A percentile compares a stretch with the other conserved stretches of the same genome.
phyloP scores from a whole-genome alignment of 2,329 filamentous ascomycete species.

The Byssoonygena ceratinophila region DNA sequence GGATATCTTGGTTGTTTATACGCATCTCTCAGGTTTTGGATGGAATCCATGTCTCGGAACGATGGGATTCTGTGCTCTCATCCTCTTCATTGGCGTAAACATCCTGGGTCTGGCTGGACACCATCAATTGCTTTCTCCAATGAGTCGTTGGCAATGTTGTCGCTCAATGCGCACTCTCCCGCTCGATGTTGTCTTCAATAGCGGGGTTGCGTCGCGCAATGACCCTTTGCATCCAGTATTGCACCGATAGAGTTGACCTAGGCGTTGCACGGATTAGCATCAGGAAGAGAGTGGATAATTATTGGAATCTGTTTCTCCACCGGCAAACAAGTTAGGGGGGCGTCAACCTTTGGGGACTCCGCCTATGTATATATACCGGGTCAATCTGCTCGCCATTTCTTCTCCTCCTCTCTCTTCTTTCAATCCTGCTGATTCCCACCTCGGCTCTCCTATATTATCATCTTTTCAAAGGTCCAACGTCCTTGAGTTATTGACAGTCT shows the following conservation, averaged over 20 bases:
- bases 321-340: not conserved
- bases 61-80: not conserved
- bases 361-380: not conserved
- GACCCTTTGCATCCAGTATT: not conserved
- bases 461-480: not conserved
- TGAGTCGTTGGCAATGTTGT: not conserved
- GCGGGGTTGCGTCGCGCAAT: conserved; percentile 4
- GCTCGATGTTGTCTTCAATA: not conserved
- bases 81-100: not conserved
- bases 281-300: not conserved
- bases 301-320: conserved; percentile 3
- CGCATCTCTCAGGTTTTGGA: not conserved
- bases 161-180: not conserved
- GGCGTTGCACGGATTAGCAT: not conserved
- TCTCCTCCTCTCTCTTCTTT: not conserved
- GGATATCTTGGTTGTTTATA: not conserved
- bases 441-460: not conserved
- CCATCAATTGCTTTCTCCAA: not conserved
- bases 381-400: not conserved
- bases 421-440: not conserved
- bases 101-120: not conserved
- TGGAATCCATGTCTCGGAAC: conserved; percentile 2
- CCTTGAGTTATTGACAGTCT: not conserved
- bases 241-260: not conserved
- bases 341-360: not conserved